These are phyloP conservation scores for Cryomyces minteri DNA, from an alignment of 495 filamentous ascomycete genomes.

Conservation along the genomic window DNA sequence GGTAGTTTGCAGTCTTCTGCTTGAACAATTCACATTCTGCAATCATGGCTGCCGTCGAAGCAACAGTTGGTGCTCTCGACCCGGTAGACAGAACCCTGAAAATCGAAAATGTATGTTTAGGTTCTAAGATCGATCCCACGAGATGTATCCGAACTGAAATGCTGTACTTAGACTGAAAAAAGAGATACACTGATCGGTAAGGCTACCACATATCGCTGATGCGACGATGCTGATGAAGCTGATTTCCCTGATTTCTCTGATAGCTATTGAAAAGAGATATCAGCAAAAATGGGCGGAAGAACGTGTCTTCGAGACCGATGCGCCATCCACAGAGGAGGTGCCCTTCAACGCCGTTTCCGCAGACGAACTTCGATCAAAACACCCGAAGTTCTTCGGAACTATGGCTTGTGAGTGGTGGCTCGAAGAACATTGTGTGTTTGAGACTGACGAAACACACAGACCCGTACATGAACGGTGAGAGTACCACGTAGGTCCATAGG, in stretches of 20 bases:
- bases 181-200: conserved; percentile 45
- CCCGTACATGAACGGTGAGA: conserved; percentile 67
- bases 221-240: no score
- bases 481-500: no score
- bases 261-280: conserved; percentile 83
- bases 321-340: conserved; percentile 56
- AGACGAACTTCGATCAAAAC: conserved; percentile 53
- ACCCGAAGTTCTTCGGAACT: conserved; percentile 84
- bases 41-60: conserved; percentile 22
- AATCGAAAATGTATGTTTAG: conserved; percentile 44
- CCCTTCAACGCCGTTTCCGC: conserved; percentile 51
- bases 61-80: conserved; percentile 36
- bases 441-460: no score
- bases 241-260: conserved; percentile 5
- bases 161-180: conserved; percentile 56
- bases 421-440: not conserved
- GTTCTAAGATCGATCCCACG: not conserved
- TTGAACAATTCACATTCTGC: no score
- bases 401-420: conserved; percentile 56
- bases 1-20: no score
- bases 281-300: conserved; percentile 69
- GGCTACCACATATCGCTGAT: no score
- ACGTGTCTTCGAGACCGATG: conserved; percentile 66
- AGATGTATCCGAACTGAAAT: no score
- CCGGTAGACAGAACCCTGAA: conserved; percentile 49